Base-by-base conservation (phyloP, 805 yeast species). In the Lipomyces lipofer region DNA sequence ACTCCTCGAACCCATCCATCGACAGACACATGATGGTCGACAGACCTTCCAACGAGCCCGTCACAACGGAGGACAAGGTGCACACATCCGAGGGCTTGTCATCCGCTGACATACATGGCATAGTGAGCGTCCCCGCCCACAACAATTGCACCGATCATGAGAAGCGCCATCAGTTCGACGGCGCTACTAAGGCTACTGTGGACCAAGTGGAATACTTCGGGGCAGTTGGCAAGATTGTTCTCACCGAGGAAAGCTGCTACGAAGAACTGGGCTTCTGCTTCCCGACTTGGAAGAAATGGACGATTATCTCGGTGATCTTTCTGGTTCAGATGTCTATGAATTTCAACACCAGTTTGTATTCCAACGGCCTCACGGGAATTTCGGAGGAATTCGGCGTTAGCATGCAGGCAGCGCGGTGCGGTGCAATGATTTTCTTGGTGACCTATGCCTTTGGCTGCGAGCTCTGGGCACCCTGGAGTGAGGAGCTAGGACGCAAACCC, bases 381-480 rank as follows among this genome's bases (percentile, higher is more conserved):
- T 68, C 71, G 15, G 9, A 51, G 0, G 66, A 73, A 54, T 78
- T 85, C 67, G 72, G 74, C 17, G 75, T 78, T 12, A 79, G 83
- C 10, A 78, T 82, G 67, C 83, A 83, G 36, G 73, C 86, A 54
- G 84, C 80, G 10, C 65, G 86, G 29, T 71, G 86, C 1, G 94
- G 92, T 8, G 48, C 71, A 78, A 50, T 56, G 4, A 21, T 80
- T 21, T 69, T 82, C 28, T 81, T 86, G 38, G 81, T 86, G 54
- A 91, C 86, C 0, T 73, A 80, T 65, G 81, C 83, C 1, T 79
- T 88, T 1, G 60, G 62, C 1, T 52, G 60, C 25, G 44, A 51
- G 13, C 29, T 49, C 21, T 49, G 51, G 12, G 88, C 90, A 2
- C 94, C 94, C 2, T 73, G 84, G 21, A 78, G 89, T 5, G 83